Base-by-base conservation (phyloP, 2,329 filamentous ascomycete species). In the Zasmidium citrigriseum region DNA sequence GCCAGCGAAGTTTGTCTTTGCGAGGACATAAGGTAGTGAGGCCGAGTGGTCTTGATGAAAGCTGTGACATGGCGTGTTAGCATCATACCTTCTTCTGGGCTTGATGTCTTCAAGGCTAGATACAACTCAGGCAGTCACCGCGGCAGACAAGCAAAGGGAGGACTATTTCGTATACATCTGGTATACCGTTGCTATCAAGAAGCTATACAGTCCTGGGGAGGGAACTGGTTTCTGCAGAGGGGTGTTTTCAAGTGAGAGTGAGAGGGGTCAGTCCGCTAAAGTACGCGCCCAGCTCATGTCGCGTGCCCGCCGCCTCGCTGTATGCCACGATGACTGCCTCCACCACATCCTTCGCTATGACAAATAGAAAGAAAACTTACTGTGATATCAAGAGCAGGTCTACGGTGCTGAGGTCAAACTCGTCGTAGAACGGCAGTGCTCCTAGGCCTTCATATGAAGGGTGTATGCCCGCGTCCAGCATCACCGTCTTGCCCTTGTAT, bases 21-120 rank as follows among this genome's bases (percentile, higher is more conserved):
- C 90, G 64, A 99, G 84, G 59, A 99, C 95, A 74, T 98, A 99
- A 46, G 95, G 95, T 48, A 99, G 81, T n/a, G 93, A 96, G 16
- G 93, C 93, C n/a, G 95, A 95, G 79, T 99, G 95, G 72, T 99
- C 95, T 73, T 98, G 84, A 76, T 99, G 95, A 73, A 99, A 99
- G 89, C 93, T 97, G 72, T 25, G 27, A 21, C 21, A 45, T 18
- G 46, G 16, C 4, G 21, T 24, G 29, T 52, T 44, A 52, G 50
- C 24, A 9, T 20, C 12, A 21, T 34, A 16, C 25, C 34, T 41
- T 11, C 4, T 9, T 16, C 34, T n/a, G 16, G 14, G 34, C 34
- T 41, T n/a, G 7, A 47, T 21, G 10, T 23, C 46, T 47, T 22
- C 22, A n/a, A 41, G 34, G 34, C 34, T 41, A 41, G 12, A n/a